A percentile compares a stretch with the other conserved stretches of the same genome.
Evolutionary conservation across 495 filamentous ascomycete species (phyloP).

Genomic region (Penicillium angulare): DNA sequence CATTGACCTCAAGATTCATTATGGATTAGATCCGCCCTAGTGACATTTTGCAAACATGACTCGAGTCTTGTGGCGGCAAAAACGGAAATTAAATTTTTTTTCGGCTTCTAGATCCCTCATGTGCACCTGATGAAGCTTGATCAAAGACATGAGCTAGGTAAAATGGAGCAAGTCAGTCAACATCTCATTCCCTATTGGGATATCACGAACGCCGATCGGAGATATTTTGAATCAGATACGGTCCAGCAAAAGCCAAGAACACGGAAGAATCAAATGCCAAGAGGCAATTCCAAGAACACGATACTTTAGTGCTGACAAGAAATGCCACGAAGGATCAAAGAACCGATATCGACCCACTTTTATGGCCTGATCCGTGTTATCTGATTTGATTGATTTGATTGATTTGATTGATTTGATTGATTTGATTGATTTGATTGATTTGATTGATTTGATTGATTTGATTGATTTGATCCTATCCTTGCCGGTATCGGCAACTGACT

Average conservation of each 20-base stretch:
- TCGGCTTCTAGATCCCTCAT: no score
- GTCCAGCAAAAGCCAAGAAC: not conserved
- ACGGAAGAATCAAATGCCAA: not conserved
- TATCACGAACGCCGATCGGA: not conserved
- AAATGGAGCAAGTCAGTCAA: not conserved
- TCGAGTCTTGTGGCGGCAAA: not conserved
- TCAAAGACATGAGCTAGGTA: not conserved
- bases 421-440: constrained; percentile 16
- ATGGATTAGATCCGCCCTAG: not conserved
- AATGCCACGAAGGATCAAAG: not conserved
- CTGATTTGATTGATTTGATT: constrained; percentile 13
- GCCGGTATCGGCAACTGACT: no score
- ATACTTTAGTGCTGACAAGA: not conserved
- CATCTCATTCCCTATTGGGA: not conserved
- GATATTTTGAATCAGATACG: not conserved
- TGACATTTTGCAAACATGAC: not conserved
- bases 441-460: no score
- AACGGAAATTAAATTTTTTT: not conserved
- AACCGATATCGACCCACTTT: not conserved
- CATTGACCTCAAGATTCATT: not conserved
- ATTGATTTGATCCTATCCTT: no score
- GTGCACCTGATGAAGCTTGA: not conserved
- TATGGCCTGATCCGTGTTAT: not conserved
- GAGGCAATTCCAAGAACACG: not conserved
- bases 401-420: constrained; percentile 13